Evolutionary conservation across 2,329 filamentous ascomycete species (phyloP).

Genomic region (Talaromyces sp.): DNA sequence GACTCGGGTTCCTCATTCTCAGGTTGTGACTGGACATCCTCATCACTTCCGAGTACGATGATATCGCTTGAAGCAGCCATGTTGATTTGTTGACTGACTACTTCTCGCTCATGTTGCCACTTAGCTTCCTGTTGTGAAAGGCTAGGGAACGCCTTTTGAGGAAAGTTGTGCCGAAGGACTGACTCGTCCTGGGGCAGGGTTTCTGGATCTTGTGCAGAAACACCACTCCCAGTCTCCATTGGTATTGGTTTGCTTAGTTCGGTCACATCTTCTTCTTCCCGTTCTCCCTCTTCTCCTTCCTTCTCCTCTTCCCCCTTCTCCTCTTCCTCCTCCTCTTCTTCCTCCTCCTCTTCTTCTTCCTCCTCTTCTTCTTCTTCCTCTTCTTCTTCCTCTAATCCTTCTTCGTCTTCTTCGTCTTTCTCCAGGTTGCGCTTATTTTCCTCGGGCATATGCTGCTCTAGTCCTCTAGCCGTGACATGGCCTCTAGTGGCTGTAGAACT

Average conservation of each 20-base stretch:
- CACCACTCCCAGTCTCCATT: background rate
- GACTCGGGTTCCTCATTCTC: conserved; percentile 13
- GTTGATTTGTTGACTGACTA: conserved; percentile 40
- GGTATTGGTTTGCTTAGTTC: background rate
- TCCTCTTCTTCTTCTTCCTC: background rate
- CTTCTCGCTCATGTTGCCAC: conserved; percentile 44
- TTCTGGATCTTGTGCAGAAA: background rate
- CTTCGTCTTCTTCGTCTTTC: conserved; percentile 3
- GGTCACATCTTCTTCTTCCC: background rate
- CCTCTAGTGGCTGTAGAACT: background rate
- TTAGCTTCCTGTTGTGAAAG: conserved; percentile 33
- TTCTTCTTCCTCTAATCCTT: background rate
- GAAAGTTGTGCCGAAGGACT: background rate
- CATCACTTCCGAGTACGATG: conserved; percentile 42
- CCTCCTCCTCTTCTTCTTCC: background rate
- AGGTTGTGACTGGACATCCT: conserved; percentile 13
- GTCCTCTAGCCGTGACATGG: conserved; percentile 13
- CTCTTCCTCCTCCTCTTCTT: conserved; percentile 2
- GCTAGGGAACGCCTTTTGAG: conserved; percentile 10
- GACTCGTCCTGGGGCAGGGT: background rate
- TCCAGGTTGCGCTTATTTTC: conserved; percentile 13
- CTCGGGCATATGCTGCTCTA: conserved; percentile 11
- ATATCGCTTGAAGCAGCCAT: conserved; percentile 39
- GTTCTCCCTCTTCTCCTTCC: background rate
- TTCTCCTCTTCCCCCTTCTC: background rate